These are phyloP conservation scores for button mushroom (Agaricus bisporus) DNA, from an alignment of 768 basidiomycete species.

Conservation along the genomic window DNA sequence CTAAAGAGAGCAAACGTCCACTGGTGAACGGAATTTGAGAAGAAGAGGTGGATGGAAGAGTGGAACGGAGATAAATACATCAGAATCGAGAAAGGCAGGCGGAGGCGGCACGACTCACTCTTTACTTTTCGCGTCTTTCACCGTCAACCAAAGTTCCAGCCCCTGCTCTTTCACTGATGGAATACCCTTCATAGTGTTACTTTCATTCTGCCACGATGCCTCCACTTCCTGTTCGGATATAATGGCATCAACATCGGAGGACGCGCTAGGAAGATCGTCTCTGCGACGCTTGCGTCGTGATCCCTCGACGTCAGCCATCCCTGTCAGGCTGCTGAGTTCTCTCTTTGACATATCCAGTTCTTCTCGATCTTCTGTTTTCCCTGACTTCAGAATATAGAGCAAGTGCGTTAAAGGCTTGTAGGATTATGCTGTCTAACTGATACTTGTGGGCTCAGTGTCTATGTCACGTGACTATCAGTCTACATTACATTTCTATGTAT, in stretches of 20 bases:
- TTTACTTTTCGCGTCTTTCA: slow-evolving; percentile 81
- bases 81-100: slow-evolving; percentile 35
- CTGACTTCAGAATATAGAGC: not conserved
- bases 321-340: slow-evolving; percentile 29
- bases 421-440: slow-evolving; percentile 4
- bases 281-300: slow-evolving; percentile 40
- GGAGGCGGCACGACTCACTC: slow-evolving; percentile 65
- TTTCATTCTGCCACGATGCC: slow-evolving; percentile 14
- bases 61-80: slow-evolving; percentile 12
- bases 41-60: slow-evolving; percentile 14
- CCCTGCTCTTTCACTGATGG: slow-evolving; percentile 57
- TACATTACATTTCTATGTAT: too few species aligned
- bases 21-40: slow-evolving; percentile 31
- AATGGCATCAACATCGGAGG: slow-evolving; percentile 36
- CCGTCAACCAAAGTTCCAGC: slow-evolving; percentile 65
- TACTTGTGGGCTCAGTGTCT: not conserved
- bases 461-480: slow-evolving; percentile 10
- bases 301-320: slow-evolving; percentile 27
- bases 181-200: slow-evolving; percentile 19
- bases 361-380: not conserved
- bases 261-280: slow-evolving; percentile 25
- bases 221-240: slow-evolving; percentile 26
- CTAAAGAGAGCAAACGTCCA: slow-evolving; percentile 54
- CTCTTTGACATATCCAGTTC: slow-evolving; percentile 32
- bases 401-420: not conserved